A percentile compares a stretch with the other conserved stretches of the same genome.
These are phyloP conservation scores for Pinguiococcus pyrenoidosus DNA, from an alignment of 108 stramenopile species.

Conservation along the genomic window DNA sequence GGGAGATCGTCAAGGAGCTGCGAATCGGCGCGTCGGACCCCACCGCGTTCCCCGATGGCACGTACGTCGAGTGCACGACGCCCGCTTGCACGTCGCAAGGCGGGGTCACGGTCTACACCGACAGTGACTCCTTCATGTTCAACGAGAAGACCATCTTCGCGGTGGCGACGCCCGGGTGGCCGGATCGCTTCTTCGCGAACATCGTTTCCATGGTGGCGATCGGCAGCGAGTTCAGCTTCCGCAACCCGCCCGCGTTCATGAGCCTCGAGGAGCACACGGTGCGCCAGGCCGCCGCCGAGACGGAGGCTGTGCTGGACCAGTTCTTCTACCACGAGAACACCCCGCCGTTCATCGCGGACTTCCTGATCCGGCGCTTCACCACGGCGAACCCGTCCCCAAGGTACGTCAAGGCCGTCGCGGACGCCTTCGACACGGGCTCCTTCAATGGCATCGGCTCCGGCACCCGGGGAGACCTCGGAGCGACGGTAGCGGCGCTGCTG, in stretches of 20 bases:
- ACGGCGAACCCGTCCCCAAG: conserved; percentile 55
- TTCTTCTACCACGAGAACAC: conserved; percentile 40
- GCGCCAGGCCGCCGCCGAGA: conserved; percentile 36
- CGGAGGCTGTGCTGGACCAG: conserved; percentile 53
- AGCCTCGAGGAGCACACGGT: conserved; percentile 22
- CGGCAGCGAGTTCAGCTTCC: conserved; percentile 29
- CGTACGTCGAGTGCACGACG: background rate
- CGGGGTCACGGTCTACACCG: background rate
- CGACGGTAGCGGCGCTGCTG: conserved; percentile 44
- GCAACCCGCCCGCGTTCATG: conserved; percentile 50
- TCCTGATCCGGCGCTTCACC: conserved; percentile 48
- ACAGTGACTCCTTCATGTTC: background rate
- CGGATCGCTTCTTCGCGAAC: conserved; percentile 28
- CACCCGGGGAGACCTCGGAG: conserved; percentile 47
- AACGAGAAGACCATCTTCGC: too few relatives aligned
- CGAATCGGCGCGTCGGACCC: background rate
- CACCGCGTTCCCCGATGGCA: too few relatives aligned
- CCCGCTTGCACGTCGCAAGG: background rate
- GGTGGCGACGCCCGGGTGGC: too few relatives aligned
- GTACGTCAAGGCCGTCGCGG: conserved; percentile 35
- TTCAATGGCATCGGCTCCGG: conserved; percentile 31
- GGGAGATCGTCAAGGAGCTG: background rate
- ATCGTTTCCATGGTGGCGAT: conserved; percentile 1
- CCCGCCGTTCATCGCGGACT: conserved; percentile 46
- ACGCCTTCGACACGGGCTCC: conserved; percentile 32